Evolutionary conservation across 192 early-diverging fungal species (phyloP), one percentile per base, ranked within the genome.

Genomic region (Backusella morwellensis): DNA sequence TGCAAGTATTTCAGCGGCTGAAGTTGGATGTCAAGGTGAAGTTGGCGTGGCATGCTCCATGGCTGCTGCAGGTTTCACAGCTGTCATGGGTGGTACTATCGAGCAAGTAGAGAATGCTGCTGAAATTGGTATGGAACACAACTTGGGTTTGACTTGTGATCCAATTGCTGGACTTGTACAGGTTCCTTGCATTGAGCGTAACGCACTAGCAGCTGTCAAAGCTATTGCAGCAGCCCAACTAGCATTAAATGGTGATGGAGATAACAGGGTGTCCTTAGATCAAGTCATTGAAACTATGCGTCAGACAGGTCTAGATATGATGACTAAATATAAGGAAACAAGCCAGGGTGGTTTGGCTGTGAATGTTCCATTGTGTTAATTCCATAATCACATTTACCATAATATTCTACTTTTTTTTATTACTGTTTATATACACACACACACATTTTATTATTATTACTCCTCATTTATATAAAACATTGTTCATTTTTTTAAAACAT

Each of bases 1-100:
- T 6, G 97, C 97, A 0, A 92, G 90, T 42, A 98, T 98, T 59
- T 95, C 94, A 42, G 74, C 97, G 0, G 97, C 97, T 12, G 97
- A 98, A 84, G 95, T 98, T 92, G 97, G 97, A 70, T 98, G 97
- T 81, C 95, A 96, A 81, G 97, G 97, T 59, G 97, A 98, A 83
- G 96, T 98, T 12, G 97, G 97, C 63, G 97, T 98, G n/a, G 95
- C 97, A 21, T 98, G 97, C 80, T 93, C 92, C 47, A 98, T 98
- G 97, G 94, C 93, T 19, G 96, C 97, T 29, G 97, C 93, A 0
- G 97, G 91, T 9, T 97, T 97, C 75, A 90, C 95, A 15, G 95
- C 95, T 15, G 95, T 98, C 14, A 97, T 98, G 95, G 96, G 96
- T 54, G 96, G 95, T 29, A 91, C 92, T 0, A 87, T 92, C 1